Evolutionary conservation across 2,329 filamentous ascomycete genomes (phyloP), one percentile per base, ranked within the genome.

Genomic region (Phaeosphaeria sp.): DNA sequence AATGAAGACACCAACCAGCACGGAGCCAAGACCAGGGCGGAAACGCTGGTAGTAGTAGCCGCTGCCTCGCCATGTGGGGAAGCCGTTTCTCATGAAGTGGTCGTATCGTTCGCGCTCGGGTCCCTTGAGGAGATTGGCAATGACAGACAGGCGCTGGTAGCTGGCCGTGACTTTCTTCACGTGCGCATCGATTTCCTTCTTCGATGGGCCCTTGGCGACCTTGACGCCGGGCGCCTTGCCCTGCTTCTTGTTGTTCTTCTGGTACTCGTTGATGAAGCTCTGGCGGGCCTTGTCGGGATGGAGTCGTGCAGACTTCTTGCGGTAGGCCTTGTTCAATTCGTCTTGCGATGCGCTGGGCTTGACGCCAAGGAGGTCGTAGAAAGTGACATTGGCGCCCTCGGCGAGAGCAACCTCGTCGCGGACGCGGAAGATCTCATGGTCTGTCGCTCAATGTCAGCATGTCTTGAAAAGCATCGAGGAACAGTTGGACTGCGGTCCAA

Each of bases 1-100:
- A 62, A 97, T 76, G 78, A 98, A 92, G 42, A 96, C 80, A 48
- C 94, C 93, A 23, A 89, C 60, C 51, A 98, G 78, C 46, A 97
- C 95, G 15, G 91, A 91, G 58, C 92, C 92, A 46, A 98, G 82
- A 9, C 95, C 95, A 1, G 95, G 95, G 20, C 95, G 87, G 84
- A 94, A 97, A 56, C 95, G 89, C 71, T 88, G 89, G 82, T 99
- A 99, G 85, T 98, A 99, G 85, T 99, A 99, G 62, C 95, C 94
- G 46, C 94, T 97, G 57, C 95, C 95, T 81, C 94, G 93, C 95
- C 95, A 99, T 55, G 87, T 87, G 30, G 95, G 95, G 82, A 99
- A 99, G 60, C 95, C 95, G 78, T 98, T 93, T 76, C 83, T 81
- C 59, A 98, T 80, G 82, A 98, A 99, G 78, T 97, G 90, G 77